Percentiles rank a stretch among this genome's conserved stretches.
These are phyloP conservation scores for Begonia fuchsioides DNA, from an alignment of 306 rosid genomes.

Conservation along the genomic window DNA sequence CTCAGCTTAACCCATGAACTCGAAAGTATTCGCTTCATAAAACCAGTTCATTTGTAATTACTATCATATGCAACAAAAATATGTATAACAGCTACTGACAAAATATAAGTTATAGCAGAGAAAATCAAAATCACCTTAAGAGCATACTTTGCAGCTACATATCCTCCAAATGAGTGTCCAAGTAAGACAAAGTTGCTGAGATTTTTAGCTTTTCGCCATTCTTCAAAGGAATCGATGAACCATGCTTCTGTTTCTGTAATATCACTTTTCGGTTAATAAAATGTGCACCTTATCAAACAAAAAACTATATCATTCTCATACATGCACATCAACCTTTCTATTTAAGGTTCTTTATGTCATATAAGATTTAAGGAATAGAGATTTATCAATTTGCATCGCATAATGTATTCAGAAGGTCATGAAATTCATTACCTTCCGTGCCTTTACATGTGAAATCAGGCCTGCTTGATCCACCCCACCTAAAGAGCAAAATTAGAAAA, in stretches of 20 bases:
- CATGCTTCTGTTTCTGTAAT: constrained; percentile 84
- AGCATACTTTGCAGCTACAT: constrained; percentile 86
- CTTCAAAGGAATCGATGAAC: constrained; percentile 93
- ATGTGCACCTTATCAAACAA: background rate
- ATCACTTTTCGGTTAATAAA: constrained; percentile 11
- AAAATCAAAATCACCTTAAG: constrained; percentile 62
- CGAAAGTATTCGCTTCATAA: too few species aligned
- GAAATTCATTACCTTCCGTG: constrained; percentile 56
- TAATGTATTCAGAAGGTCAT: too few species aligned
- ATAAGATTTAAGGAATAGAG: too few species aligned
- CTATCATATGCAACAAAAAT: background rate
- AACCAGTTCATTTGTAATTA: too few species aligned
- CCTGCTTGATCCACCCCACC: constrained; percentile 99
- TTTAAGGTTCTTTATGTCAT: too few species aligned
- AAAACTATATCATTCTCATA: constrained; percentile 2
- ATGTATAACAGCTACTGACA: constrained; percentile 4
- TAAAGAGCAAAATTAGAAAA: constrained; percentile 13
- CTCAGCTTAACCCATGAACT: too few species aligned
- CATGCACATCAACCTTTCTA: background rate
- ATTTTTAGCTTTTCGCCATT: constrained; percentile 95
- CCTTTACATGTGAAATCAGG: constrained; percentile 93
- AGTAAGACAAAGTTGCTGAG: constrained; percentile 70
- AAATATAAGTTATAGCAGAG: constrained; percentile 10
- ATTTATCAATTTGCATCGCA: too few species aligned
- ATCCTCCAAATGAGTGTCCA: constrained; percentile 98